phyloP scores from a whole-genome alignment of 177 flowering plant genomes.

The Vitis hybrid region DNA sequence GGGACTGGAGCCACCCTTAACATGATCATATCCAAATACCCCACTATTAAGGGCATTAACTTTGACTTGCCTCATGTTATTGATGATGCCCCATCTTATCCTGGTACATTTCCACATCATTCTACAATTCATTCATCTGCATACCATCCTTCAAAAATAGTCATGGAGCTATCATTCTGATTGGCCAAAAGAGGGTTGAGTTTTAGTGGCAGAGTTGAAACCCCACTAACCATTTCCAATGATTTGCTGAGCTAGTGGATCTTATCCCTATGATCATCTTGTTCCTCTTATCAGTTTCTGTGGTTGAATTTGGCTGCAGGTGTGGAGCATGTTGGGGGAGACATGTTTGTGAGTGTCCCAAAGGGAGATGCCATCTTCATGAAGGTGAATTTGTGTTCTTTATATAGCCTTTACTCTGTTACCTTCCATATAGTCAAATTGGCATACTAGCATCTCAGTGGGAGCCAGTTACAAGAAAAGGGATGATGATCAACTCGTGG shows the following conservation, averaged over 20 bases:
- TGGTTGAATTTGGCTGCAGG: slow-evolving; percentile 29
- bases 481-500: no score
- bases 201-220: no score
- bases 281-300: no score
- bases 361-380: slow-evolving; percentile 88
- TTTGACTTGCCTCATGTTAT: slow-evolving; percentile 87
- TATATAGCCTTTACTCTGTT: not conserved
- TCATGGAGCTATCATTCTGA: no score
- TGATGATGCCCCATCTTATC: slow-evolving; percentile 63
- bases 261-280: no score
- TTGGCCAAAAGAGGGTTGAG: no score
- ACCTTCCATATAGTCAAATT: not conserved
- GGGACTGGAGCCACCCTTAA: slow-evolving; percentile 66
- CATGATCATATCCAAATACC: slow-evolving; percentile 72
- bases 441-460: no score
- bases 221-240: no score
- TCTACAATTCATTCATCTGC: no score
- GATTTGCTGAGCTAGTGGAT: no score
- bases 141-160: no score
- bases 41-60: slow-evolving; percentile 71
- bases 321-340: slow-evolving; percentile 80
- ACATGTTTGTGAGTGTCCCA: slow-evolving; percentile 83
- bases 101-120: slow-evolving; percentile 36
- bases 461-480: no score
- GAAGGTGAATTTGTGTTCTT: slow-evolving; percentile 47